Conservation (phyloP, 139 green algal genomes). For the Chara braunii region DNA sequence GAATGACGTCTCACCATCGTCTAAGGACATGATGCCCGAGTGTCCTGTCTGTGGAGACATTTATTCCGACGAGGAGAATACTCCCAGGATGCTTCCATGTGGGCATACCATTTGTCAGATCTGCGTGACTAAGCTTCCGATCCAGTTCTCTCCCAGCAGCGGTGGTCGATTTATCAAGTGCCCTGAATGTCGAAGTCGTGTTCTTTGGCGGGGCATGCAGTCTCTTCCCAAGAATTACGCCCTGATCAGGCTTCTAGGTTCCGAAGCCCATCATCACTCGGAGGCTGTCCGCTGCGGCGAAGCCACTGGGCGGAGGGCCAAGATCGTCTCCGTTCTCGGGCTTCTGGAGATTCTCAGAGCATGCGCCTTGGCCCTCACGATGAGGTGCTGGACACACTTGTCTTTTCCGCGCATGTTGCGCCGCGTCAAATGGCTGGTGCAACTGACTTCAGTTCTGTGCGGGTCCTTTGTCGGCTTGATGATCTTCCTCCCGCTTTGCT, state of each 20-base stretch:
- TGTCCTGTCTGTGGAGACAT: slow-evolving; percentile 14
- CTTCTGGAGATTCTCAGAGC: no score
- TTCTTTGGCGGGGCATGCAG: slow-evolving; percentile 4
- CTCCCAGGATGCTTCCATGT: slow-evolving; percentile 1
- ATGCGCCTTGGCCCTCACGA: no score
- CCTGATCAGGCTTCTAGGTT: no score
- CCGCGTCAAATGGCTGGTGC: not conserved
- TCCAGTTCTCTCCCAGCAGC: not conserved
- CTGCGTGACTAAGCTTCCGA: not conserved
- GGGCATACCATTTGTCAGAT: slow-evolving; percentile 17
- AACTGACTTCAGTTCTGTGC: not conserved
- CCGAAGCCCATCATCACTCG: no score
- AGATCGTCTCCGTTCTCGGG: no score
- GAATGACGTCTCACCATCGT: no score
- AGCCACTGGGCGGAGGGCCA: no score
- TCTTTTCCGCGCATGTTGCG: no score
- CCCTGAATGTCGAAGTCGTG: slow-evolving; percentile 3
- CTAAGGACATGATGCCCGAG: no score
- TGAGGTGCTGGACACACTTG: no score
- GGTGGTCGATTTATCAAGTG: slow-evolving; percentile 5
- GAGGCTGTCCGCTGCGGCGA: no score
- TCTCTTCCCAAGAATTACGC: slow-evolving; percentile 21
- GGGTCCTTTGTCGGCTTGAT: not conserved
- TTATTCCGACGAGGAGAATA: not conserved
- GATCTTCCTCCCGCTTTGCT: slow-evolving; percentile 7